Percentiles rank a stretch among this genome's conserved stretches.
Conservation (phyloP, 768 basidiomycete genomes). For the Boletales sp. region DNA sequence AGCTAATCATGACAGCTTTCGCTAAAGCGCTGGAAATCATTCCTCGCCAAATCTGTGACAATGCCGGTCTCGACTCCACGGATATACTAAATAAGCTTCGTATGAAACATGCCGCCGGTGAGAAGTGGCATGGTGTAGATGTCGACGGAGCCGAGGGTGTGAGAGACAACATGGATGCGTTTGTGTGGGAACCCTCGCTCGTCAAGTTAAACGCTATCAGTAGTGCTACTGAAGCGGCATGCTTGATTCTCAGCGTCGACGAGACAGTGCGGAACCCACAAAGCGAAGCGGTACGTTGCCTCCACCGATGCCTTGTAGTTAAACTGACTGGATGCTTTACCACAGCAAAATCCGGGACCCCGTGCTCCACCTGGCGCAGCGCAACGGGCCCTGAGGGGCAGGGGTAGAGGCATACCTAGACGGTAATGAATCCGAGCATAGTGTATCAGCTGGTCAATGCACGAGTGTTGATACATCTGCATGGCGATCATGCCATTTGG, state of each 20-base stretch:
- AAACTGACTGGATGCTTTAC: slow-evolving; percentile 15
- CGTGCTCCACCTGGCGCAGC: slow-evolving; percentile 90
- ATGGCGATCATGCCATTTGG: too few species aligned
- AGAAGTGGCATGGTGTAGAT: slow-evolving; percentile 91
- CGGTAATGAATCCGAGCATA: slow-evolving; percentile 41
- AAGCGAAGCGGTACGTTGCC: slow-evolving; percentile 74
- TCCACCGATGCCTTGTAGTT: neutral
- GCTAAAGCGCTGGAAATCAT: slow-evolving; percentile 98
- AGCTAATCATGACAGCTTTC: slow-evolving; percentile 91
- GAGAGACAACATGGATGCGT: slow-evolving; percentile 94
- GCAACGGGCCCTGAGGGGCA: slow-evolving; percentile 78
- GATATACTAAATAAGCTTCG: slow-evolving; percentile 96
- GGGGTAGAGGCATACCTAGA: slow-evolving; percentile 79
- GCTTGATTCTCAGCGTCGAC: slow-evolving; percentile 92
- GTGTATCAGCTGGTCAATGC: slow-evolving; percentile 19
- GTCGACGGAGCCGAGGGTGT: slow-evolving; percentile 88
- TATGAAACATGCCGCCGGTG: slow-evolving; percentile 89
- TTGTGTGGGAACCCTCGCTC: slow-evolving; percentile 97
- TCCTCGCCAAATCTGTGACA: slow-evolving; percentile 97
- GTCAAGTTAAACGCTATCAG: slow-evolving; percentile 95
- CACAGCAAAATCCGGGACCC: slow-evolving; percentile 77
- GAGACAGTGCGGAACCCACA: slow-evolving; percentile 97
- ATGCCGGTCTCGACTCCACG: slow-evolving; percentile 96
- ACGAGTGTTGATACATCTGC: slow-evolving; percentile 3
- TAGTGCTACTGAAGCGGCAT: slow-evolving; percentile 95